Percentiles rank a stretch among this genome's conserved stretches.
Conservation (phyloP, 2,329 filamentous ascomycete species). For the Hypoxylon sp. region DNA sequence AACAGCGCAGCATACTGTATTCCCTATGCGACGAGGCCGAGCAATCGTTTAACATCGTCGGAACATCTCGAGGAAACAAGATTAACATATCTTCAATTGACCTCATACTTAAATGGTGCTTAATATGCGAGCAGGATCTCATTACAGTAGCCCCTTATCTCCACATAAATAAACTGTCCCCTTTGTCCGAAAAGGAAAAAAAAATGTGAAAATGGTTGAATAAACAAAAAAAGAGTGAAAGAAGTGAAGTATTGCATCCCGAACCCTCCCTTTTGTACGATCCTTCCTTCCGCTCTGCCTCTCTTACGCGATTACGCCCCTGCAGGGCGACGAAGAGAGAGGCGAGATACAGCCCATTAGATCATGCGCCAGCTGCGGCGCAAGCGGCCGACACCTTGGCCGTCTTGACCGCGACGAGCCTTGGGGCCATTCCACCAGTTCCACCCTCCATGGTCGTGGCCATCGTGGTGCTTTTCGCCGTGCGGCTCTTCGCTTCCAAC, state of each 20-base stretch:
- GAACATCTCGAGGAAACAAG: background rate
- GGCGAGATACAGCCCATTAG: conserved; percentile 1
- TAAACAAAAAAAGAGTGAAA: conserved; percentile 31
- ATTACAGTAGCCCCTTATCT: conserved; percentile 16
- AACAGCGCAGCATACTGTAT: too few relatives aligned
- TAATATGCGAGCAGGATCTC: conserved; percentile 25
- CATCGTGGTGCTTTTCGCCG: background rate
- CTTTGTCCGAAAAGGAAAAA: conserved; percentile 2
- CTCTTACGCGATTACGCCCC: background rate
- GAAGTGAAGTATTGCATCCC: conserved; percentile 38
- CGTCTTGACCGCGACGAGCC: background rate
- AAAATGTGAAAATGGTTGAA: conserved; percentile 10
- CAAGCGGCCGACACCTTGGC: conserved; percentile 15
- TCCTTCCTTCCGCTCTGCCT: background rate
- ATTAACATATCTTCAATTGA: conserved; percentile 15
- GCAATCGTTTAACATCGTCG: background rate
- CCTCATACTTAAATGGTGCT: conserved; percentile 1
- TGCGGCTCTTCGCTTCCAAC: background rate
- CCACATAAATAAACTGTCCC: conserved; percentile 12
- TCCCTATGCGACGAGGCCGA: background rate
- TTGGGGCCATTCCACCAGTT: conserved; percentile 18
- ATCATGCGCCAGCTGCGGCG: conserved; percentile 33
- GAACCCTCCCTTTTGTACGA: conserved; percentile 31
- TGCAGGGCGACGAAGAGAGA: background rate
- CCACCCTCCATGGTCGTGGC: conserved; percentile 2